These are phyloP conservation scores for Aspergillus clavatus DNA, from an alignment of 2,329 filamentous ascomycete species.

Conservation along the genomic window DNA sequence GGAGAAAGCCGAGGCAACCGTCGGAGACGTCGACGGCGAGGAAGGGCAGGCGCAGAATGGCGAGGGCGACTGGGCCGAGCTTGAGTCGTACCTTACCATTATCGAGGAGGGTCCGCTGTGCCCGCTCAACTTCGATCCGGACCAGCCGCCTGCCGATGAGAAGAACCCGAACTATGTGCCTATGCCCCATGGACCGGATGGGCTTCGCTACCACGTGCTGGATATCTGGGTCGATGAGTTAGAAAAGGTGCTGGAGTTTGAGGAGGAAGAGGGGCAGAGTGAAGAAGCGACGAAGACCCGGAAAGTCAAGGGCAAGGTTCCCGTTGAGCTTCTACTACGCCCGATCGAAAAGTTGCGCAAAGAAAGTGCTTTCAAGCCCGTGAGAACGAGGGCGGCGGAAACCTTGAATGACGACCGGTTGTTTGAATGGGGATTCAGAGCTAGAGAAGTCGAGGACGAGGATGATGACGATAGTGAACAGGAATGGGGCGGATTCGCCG, in stretches of 20 bases:
- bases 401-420: conserved; percentile 69
- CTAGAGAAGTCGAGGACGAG: conserved; percentile 37
- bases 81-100: conserved; percentile 37
- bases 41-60: too few relatives aligned
- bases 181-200: conserved; percentile 66
- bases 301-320: conserved; percentile 35
- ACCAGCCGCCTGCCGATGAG: conserved; percentile 25
- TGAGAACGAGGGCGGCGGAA: conserved; percentile 66
- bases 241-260: conserved; percentile 60
- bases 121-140: conserved; percentile 37
- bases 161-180: conserved; percentile 23
- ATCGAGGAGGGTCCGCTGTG: conserved; percentile 38
- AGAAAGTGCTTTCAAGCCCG: conserved; percentile 62
- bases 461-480: conserved; percentile 47
- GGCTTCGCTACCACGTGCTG: conserved; percentile 76
- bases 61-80: conserved; percentile 27
- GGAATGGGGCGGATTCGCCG: conserved; percentile 66
- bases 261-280: conserved; percentile 33
- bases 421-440: conserved; percentile 52
- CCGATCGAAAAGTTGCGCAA: conserved; percentile 43
- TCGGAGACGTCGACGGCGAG: conserved; percentile 18
- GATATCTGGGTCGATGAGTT: conserved; percentile 92
- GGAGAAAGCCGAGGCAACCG: conserved; percentile 14
- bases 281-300: conserved; percentile 6
- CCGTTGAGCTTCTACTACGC: conserved; percentile 39